phyloP scores from a whole-genome alignment of 2,329 filamentous ascomycete genomes.

The Byssoonygena ceratinophila region DNA sequence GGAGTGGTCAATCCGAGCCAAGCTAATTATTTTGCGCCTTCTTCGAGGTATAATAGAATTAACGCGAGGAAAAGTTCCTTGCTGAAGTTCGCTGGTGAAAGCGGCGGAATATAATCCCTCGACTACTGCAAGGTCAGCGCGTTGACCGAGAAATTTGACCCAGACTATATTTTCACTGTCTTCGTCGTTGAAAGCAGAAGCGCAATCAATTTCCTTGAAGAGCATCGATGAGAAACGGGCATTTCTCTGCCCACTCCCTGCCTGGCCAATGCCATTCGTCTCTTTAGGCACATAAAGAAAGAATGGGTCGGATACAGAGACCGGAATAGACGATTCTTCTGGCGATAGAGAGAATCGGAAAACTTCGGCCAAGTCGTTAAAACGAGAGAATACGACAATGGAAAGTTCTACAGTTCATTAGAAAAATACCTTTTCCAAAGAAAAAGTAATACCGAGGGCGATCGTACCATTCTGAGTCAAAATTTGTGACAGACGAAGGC shows the following conservation, averaged over 20 bases:
- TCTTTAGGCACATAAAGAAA: slow-evolving; percentile 23
- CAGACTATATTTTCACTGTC: slow-evolving; percentile 17
- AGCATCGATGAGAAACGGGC: slow-evolving; percentile 25
- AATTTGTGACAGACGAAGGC: slow-evolving; percentile 34
- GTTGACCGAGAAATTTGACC: slow-evolving; percentile 31
- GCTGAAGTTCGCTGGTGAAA: slow-evolving; percentile 7
- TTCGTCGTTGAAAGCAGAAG: slow-evolving; percentile 18
- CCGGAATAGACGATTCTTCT: slow-evolving; percentile 19
- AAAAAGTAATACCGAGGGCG: background rate
- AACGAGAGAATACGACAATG: slow-evolving; percentile 33
- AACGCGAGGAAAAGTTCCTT: background rate
- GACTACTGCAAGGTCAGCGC: slow-evolving; percentile 26
- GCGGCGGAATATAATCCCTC: slow-evolving; percentile 27
- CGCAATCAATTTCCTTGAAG: slow-evolving; percentile 25
- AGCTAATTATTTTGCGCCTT: slow-evolving; percentile 9
- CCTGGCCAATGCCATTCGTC: background rate
- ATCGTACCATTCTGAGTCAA: slow-evolving; percentile 26
- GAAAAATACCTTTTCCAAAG: background rate
- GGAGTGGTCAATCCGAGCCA: slow-evolving; percentile 14
- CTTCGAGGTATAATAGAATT: background rate
- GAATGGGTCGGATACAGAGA: slow-evolving; percentile 27
- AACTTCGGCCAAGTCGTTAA: slow-evolving; percentile 26
- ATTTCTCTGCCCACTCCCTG: background rate
- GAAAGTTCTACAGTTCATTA: slow-evolving; percentile 26
- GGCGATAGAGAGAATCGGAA: slow-evolving; percentile 25